Conservation (phyloP, 2,329 filamentous ascomycete genomes). For the Phoma sp. region DNA sequence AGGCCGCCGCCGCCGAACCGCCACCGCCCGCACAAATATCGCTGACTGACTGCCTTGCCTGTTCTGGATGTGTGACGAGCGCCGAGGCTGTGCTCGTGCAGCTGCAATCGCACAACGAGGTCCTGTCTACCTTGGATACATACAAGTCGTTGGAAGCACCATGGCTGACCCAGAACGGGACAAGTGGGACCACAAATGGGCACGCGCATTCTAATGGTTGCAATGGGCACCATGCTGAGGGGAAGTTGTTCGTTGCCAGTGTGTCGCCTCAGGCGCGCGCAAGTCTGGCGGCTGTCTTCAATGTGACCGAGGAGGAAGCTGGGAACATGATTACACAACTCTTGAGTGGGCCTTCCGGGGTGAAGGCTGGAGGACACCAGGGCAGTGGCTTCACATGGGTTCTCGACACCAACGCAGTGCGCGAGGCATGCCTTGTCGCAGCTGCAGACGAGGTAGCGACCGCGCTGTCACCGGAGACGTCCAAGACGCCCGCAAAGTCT, state of each 20-base stretch:
- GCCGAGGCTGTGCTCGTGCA: constrained; percentile 97
- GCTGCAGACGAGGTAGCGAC: constrained; percentile 55
- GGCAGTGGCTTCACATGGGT: constrained; percentile 86
- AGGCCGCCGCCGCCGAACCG: constrained; percentile 61
- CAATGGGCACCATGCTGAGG: constrained; percentile 49
- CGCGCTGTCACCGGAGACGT: constrained; percentile 38
- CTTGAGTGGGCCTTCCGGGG: constrained; percentile 71
- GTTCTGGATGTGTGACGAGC: constrained; percentile 95
- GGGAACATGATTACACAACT: constrained; percentile 84
- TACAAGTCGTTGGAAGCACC: constrained; percentile 52
- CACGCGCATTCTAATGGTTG: constrained; percentile 15
- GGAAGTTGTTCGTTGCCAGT: constrained; percentile 86
- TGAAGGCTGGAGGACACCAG: constrained; percentile 72
- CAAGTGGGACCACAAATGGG: constrained; percentile 24
- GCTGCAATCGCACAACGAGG: constrained; percentile 90
- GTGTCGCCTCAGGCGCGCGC: constrained; percentile 91
- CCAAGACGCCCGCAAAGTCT: constrained; percentile 29
- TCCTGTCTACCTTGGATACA: constrained; percentile 79
- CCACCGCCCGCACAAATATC: constrained; percentile 86
- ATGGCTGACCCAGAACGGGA: constrained; percentile 39
- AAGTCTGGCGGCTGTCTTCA: constrained; percentile 83
- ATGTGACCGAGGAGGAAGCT: constrained; percentile 73
- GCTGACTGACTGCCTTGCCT: constrained; percentile 94
- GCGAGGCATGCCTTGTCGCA: constrained; percentile 79
- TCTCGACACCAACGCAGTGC: constrained; percentile 83